Percentiles rank a stretch among this genome's conserved stretches.
Conservation (phyloP, 2,329 filamentous ascomycete genomes). For the Phaeosphaeriaceae sp. region DNA sequence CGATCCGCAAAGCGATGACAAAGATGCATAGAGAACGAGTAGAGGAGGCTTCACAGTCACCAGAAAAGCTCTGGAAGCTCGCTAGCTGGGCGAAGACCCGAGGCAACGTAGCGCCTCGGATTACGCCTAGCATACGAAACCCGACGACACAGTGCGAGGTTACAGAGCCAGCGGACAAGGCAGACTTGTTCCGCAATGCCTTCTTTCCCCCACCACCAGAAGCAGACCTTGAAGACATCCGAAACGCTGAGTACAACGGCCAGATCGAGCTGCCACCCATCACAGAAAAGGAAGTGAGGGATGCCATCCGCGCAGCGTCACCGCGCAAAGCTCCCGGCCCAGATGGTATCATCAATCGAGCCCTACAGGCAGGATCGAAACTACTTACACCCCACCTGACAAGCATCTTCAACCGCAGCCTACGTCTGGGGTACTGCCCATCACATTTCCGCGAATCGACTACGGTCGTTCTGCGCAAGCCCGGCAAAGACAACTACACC, state of each 20-base stretch:
- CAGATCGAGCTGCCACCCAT: slow-evolving; percentile 24
- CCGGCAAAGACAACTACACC: slow-evolving; percentile 34
- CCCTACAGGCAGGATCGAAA: slow-evolving; percentile 9
- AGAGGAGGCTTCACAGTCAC: slow-evolving; percentile 24
- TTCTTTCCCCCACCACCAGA: slow-evolving; percentile 27
- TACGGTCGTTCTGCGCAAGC: slow-evolving; percentile 36
- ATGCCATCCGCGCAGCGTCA: slow-evolving; percentile 20
- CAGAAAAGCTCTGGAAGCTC: slow-evolving; percentile 28
- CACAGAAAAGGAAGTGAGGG: slow-evolving; percentile 23
- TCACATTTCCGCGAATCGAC: slow-evolving; percentile 22
- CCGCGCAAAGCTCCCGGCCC: slow-evolving; percentile 28
- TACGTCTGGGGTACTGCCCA: slow-evolving; percentile 21
- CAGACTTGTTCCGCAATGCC: slow-evolving; percentile 15
- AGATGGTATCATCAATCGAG: slow-evolving; percentile 26
- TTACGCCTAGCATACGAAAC: slow-evolving; percentile 15
- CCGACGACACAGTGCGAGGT: slow-evolving; percentile 9
- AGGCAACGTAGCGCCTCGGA: slow-evolving; percentile 6
- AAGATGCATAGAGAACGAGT: slow-evolving; percentile 27
- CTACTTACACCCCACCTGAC: slow-evolving; percentile 6
- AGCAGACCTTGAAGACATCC: no score
- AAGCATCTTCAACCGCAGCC: slow-evolving; percentile 24
- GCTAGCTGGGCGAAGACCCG: slow-evolving; percentile 34
- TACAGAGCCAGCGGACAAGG: slow-evolving; percentile 15
- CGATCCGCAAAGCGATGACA: slow-evolving; percentile 22
- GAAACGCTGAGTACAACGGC: slow-evolving; percentile 15